A percentile compares a stretch with the other conserved stretches of the same genome.
Conservation (phyloP, 306 rosid genomes). For the Dicorynia guianensis region DNA sequence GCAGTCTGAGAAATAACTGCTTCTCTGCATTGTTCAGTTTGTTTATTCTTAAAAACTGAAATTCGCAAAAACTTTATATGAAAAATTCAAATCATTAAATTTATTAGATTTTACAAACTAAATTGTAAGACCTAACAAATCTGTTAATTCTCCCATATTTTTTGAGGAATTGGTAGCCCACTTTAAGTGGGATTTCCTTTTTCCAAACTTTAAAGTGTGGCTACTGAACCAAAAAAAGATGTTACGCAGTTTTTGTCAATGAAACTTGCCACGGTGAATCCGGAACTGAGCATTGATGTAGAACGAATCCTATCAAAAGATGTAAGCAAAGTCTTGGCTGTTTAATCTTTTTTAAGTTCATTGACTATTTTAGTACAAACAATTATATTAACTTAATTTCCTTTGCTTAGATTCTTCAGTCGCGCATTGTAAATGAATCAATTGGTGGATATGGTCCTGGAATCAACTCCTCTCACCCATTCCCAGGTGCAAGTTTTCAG, state of each 20-base stretch:
- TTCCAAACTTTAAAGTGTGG: too few species aligned
- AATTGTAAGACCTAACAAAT: too few species aligned
- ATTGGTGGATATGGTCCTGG: constrained; percentile 67
- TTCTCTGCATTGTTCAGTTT: neutral
- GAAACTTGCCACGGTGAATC: constrained; percentile 98
- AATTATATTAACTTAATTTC: constrained; percentile 29
- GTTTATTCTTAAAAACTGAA: too few species aligned
- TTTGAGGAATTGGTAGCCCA: too few species aligned
- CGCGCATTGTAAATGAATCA: constrained; percentile 62
- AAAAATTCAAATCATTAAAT: too few species aligned
- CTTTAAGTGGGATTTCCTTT: too few species aligned
- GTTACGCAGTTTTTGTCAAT: constrained; percentile 88
- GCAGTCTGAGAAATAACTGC: constrained; percentile 34
- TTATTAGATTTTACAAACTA: too few species aligned
- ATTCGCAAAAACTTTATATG: too few species aligned
- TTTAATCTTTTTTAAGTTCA: neutral
- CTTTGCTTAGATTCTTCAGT: constrained; percentile 68
- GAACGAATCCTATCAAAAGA: constrained; percentile 91
- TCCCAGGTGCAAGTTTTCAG: constrained; percentile 64
- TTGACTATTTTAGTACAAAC: neutral
- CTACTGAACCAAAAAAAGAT: constrained; percentile 27
- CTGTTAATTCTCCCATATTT: too few species aligned
- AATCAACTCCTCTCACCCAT: constrained; percentile 65
- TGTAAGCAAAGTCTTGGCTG: constrained; percentile 58
- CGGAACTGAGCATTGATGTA: constrained; percentile 81